These are phyloP conservation scores for Amphibolis antarctica DNA, from an alignment of 106 monocot species.

Conservation along the genomic window DNA sequence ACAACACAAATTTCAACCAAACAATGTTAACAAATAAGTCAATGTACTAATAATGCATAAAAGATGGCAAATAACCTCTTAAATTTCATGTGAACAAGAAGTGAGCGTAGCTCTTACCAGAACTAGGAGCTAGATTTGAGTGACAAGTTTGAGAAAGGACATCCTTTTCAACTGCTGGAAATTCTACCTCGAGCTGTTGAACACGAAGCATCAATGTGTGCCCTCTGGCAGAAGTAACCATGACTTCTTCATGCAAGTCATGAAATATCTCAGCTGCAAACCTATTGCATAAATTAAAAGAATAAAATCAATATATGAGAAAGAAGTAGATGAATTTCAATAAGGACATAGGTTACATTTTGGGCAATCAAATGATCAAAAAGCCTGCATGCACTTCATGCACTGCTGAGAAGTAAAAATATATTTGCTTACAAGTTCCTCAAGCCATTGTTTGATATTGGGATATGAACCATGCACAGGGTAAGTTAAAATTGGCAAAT, in stretches of 20 bases:
- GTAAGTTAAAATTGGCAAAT: too few species aligned
- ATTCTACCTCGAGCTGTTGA: slow-evolving; percentile 81
- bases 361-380: neutral
- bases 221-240: slow-evolving; percentile 73
- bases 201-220: slow-evolving; percentile 80
- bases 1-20: too few species aligned
- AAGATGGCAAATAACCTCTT: too few species aligned
- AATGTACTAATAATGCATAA: too few species aligned
- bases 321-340: neutral
- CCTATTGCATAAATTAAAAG: slow-evolving; percentile 23
- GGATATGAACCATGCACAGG: too few species aligned
- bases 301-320: neutral
- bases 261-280: slow-evolving; percentile 96
- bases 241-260: slow-evolving; percentile 90
- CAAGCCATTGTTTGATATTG: too few species aligned
- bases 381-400: too few species aligned
- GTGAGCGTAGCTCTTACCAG: slow-evolving; percentile 9
- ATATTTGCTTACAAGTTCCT: too few species aligned
- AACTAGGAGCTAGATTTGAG: slow-evolving; percentile 23
- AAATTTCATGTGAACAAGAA: neutral
- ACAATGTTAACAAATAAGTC: too few species aligned
- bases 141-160: slow-evolving; percentile 43
- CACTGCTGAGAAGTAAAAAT: too few species aligned
- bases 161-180: slow-evolving; percentile 67
- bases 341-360: neutral